A percentile compares a stretch with the other conserved stretches of the same genome.
These are phyloP conservation scores for Bacterosira constricta DNA, from an alignment of 108 stramenopile genomes.

Conservation along the genomic window DNA sequence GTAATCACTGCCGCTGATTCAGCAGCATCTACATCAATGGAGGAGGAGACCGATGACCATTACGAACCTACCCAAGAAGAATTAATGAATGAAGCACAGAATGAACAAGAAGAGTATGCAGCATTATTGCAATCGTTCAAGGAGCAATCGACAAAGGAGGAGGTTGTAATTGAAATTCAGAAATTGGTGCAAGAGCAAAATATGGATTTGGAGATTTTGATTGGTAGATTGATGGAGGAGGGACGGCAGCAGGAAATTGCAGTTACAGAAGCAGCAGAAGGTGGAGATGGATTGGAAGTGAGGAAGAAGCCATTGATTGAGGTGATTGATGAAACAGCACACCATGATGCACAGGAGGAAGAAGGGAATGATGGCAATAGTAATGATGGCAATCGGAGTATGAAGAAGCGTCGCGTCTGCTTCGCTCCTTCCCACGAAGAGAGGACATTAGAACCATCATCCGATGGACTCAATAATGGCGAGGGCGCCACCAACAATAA, in stretches of 20 bases:
- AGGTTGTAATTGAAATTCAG: slow-evolving; percentile 16
- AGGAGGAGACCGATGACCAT: not conserved
- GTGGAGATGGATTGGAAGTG: not conserved
- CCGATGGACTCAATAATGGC: not conserved
- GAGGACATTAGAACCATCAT: slow-evolving; percentile 6
- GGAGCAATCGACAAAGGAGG: slow-evolving; percentile 7
- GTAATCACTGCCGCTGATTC: too few species aligned
- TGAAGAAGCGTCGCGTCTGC: slow-evolving; percentile 2
- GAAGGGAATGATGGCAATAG: not conserved
- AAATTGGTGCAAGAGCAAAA: slow-evolving; percentile 34
- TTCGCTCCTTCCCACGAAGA: slow-evolving; percentile 17
- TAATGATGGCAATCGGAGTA: not conserved
- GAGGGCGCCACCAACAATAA: not conserved
- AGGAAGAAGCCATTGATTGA: slow-evolving; percentile 16
- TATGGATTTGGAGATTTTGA: slow-evolving; percentile 30
- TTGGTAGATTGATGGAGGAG: slow-evolving; percentile 36
- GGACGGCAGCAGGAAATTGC: not conserved
- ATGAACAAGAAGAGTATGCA: slow-evolving; percentile 21
- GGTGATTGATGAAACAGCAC: slow-evolving; percentile 35
- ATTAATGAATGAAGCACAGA: slow-evolving; percentile 12
- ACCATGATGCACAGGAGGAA: not conserved
- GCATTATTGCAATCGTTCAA: slow-evolving; percentile 14
- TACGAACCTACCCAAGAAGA: slow-evolving; percentile 21
- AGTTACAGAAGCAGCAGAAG: not conserved
- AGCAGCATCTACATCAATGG: not conserved